Evolutionary conservation across 805 yeast species (phyloP).

Genomic region (Saccharomycopsis selenospora): DNA sequence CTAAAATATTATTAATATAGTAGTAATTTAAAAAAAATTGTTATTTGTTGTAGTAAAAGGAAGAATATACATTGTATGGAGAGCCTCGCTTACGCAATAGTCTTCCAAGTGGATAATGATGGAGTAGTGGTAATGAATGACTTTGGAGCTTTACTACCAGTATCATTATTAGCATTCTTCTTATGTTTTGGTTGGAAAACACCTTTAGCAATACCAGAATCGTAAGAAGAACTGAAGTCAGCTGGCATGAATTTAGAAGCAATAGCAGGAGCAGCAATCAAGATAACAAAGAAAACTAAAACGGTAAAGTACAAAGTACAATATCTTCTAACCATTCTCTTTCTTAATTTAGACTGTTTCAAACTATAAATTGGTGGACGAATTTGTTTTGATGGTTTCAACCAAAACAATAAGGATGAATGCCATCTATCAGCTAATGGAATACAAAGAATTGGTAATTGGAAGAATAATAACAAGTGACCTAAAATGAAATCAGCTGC

Average conservation of each 20-base stretch:
- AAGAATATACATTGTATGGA: not conserved
- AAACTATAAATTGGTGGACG: constrained; percentile 32
- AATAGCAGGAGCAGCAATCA: constrained; percentile 44
- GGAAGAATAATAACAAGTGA: constrained; percentile 49
- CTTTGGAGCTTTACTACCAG: constrained; percentile 34
- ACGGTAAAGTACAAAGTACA: constrained; percentile 38
- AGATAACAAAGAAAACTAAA: constrained; percentile 32
- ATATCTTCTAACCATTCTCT: constrained; percentile 38
- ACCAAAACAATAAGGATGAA: constrained; percentile 60
- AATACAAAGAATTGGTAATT: constrained; percentile 52
- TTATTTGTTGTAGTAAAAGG: not conserved
- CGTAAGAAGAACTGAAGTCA: constrained; percentile 20
- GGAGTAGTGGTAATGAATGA: constrained; percentile 42
- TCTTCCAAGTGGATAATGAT: constrained; percentile 46
- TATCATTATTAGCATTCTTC: constrained; percentile 59
- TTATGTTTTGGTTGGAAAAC: constrained; percentile 55
- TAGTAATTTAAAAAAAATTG: too few relatives aligned
- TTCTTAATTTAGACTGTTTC: constrained; percentile 34
- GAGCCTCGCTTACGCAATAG: constrained; percentile 37
- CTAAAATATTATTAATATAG: too few relatives aligned
- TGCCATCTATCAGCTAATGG: constrained; percentile 65
- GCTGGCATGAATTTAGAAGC: constrained; percentile 27
- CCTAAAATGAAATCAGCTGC: constrained; percentile 56
- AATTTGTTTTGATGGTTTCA: constrained; percentile 43
- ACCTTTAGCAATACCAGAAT: constrained; percentile 28